Evolutionary conservation across 1,284 basidiomycete genomes (phyloP), one percentile per base, ranked within the genome.

Genomic region (Spongiforma sp.): DNA sequence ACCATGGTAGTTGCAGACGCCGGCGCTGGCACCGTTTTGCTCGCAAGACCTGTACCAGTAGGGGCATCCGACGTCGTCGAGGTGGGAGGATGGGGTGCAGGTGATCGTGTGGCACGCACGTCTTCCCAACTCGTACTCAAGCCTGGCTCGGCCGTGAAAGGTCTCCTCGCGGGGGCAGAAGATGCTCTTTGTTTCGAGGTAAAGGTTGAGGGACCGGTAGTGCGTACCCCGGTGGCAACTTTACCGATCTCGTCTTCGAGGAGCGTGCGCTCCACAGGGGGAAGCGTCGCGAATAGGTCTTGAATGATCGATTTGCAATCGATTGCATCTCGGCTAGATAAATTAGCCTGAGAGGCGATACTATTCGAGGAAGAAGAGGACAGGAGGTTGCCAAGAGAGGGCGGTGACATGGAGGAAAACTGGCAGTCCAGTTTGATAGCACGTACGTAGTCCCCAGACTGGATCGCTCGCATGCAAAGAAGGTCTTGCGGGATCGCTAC

Each of bases 391-490:
- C 53, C 60, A 5, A 64, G 54, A 34, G 63, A 53, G 21, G 63
- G 53, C 15, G 58, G 48, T 17, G 57, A 63, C 43, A 58, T 28
- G 11, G 65, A 79, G 19, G 82, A 77, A 67, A 91, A 89, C 67
- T 85, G 82, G 62, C 86, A 84, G 78, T 95, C 93, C 41, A 93
- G 82, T 74, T 90, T 89, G 67, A 95, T 84, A 2, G 91, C 91
- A 37, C 88, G 86, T 0, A 85, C 81, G 71, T 91, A 90, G 65
- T 87, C 84, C 5, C 93, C 93, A 10, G 83, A 83, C 71, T 94
- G 91, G 37, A 95, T 86, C 7, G 94, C 84, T 14, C 93, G 88
- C 12, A 93, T 85, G 62, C 89, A 93, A 37, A 93, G 83, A n/a
- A 95, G 84, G 70, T 95, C 91, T 74, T 94, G 93, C 0, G 95